Base-by-base conservation (phyloP, 2,329 filamentous ascomycete genomes). In the Penicillium decumbens region DNA sequence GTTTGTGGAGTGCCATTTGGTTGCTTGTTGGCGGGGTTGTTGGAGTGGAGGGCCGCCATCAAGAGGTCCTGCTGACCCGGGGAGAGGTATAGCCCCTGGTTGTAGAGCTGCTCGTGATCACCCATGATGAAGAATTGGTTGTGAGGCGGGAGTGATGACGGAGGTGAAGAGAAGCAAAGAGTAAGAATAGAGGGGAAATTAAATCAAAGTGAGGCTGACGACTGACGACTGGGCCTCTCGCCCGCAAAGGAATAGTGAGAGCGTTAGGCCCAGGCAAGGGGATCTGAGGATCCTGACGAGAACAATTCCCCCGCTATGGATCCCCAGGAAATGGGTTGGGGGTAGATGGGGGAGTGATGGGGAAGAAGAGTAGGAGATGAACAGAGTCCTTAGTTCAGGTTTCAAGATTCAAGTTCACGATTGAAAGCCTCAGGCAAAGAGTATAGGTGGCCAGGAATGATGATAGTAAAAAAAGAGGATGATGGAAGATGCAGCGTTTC, bases 11-110 rank as follows among this genome's bases (percentile, higher is more conserved):
- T 49, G 33, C 59, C 56, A 13, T 49, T 57, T 38, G 57, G 55
- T 39, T 62, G 64, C 47, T 65, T 67, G 38, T 64, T 67, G 53
- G 66, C 60, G 12, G 73, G 70, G 30, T 68, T 80, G 65, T 89
- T 89, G 57, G 87, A 87, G 57, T 87, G 86, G 59, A 92, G 81
- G 40, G 88, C 87, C 51, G 85, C 84, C 55, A 88, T 83, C 39
- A 92, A 77, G 51, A 91, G 77, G 63, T 81, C 83, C 75, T 91
- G 86, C 70, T 92, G 87, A 64, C 87, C 82, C 55, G 84, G 83
- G 52, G 85, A 88, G 59, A 90, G 79, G 64, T 84, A 82, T 67
- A 88, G 84, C 65, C 80, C 79, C 50, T 77, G 75, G 59, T 73
- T 67, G 50, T 70, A 73, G 30, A 72, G 60, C 40, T 69, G 62